A percentile compares a stretch with the other conserved stretches of the same genome.
Conservation (phyloP, 2,329 filamentous ascomycete species). For the Delphinella strobiligena region DNA sequence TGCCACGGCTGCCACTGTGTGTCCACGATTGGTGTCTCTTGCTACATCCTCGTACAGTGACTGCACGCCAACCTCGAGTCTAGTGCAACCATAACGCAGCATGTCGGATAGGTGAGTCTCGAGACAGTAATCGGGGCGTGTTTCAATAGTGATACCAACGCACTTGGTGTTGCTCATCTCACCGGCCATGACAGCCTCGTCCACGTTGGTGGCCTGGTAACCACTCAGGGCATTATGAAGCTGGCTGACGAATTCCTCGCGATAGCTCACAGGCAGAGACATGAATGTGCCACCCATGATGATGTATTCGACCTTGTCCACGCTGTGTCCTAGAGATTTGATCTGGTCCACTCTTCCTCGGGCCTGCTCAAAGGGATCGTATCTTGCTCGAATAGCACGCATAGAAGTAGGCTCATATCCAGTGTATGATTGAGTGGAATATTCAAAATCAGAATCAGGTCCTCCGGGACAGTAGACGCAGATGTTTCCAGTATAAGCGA, state of each 20-base stretch:
- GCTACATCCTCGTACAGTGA: conserved; percentile 96
- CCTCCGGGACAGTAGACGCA: conserved; percentile 98
- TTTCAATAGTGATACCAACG: conserved; percentile 97
- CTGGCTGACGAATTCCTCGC: conserved; percentile 88
- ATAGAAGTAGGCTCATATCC: conserved; percentile 98
- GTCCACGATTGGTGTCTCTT: conserved; percentile 92
- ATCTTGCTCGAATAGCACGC: conserved; percentile 91
- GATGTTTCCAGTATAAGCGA: conserved; percentile 96
- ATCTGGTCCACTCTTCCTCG: conserved; percentile 93
- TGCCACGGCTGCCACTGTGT: conserved; percentile 88
- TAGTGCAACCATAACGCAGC: conserved; percentile 94
- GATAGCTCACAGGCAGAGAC: conserved; percentile 80
- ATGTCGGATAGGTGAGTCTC: conserved; percentile 92
- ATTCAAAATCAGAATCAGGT: conserved; percentile 96
- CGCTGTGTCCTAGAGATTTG: conserved; percentile 86
- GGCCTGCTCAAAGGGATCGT: conserved; percentile 96
- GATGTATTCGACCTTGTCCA: conserved; percentile 99
- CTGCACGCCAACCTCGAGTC: conserved; percentile 89
- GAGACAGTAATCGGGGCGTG: conserved; percentile 88
- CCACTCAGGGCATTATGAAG: conserved; percentile 94
- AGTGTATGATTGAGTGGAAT: conserved; percentile 97
- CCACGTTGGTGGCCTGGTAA: conserved; percentile 86
- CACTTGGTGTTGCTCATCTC: conserved; percentile 98
- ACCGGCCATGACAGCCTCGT: conserved; percentile 86
- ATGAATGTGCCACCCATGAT: conserved; percentile 99